These are phyloP conservation scores for Artemisia annua DNA, from an alignment of 129 eudicot genomes.

Conservation along the genomic window DNA sequence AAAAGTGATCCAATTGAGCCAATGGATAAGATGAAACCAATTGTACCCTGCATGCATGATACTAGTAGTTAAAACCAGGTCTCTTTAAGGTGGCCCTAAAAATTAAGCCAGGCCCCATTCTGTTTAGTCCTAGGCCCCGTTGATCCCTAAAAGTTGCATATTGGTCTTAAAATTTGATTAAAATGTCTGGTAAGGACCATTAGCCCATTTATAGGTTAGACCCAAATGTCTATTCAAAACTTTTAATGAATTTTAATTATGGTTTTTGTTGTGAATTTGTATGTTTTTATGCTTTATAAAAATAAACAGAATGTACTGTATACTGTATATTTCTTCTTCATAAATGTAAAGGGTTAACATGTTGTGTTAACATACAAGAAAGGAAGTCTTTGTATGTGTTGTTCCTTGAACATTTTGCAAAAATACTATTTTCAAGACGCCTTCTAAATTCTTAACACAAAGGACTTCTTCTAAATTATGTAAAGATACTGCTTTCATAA, in stretches of 20 bases:
- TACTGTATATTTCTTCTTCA: too few species aligned
- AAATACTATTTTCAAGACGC: not conserved
- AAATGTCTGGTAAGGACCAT: too few species aligned
- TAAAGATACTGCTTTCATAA: not conserved
- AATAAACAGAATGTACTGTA: not conserved
- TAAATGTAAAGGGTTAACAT: not conserved
- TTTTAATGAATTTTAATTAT: too few species aligned
- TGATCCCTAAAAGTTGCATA: too few species aligned
- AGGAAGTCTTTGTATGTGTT: not conserved
- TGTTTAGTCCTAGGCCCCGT: too few species aligned
- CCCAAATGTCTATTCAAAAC: too few species aligned
- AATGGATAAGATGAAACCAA: constrained; percentile 73
- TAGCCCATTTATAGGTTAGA: too few species aligned
- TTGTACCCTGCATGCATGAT: constrained; percentile 57
- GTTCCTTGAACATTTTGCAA: not conserved
- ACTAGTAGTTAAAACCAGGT: not conserved
- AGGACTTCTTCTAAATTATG: not conserved
- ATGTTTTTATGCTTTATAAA: too few species aligned
- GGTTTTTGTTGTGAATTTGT: too few species aligned
- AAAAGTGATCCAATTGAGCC: constrained; percentile 85
- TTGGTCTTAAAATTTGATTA: too few species aligned
- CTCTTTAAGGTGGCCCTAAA: too few species aligned
- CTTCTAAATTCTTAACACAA: not conserved
- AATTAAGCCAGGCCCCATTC: too few species aligned
- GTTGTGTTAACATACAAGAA: not conserved